These are phyloP conservation scores for Cucurbita ficifolia DNA, from an alignment of 306 rosid genomes.

Conservation along the genomic window DNA sequence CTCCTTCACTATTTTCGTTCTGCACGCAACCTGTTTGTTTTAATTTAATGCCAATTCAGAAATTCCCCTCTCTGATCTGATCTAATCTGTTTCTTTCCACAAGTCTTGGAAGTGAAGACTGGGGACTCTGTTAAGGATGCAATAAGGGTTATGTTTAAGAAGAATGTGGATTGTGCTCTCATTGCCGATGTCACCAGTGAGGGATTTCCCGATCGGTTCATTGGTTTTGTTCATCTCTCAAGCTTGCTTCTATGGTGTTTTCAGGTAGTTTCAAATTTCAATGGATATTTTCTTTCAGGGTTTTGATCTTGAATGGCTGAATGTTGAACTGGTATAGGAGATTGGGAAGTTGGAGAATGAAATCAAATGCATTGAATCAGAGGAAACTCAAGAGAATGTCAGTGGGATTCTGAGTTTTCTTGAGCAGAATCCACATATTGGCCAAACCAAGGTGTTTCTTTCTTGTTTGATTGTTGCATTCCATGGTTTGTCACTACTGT, in stretches of 20 bases:
- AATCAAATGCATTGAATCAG: neutral
- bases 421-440: constrained; percentile 38
- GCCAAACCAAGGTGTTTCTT: constrained; percentile 37
- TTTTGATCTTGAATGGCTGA: neutral
- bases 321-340: constrained; percentile 16
- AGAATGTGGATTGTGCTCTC: constrained; percentile 27
- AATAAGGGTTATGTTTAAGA: constrained; percentile 25
- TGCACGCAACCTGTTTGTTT: neutral
- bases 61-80: neutral
- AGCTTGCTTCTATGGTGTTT: constrained; percentile 55
- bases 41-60: neutral
- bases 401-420: constrained; percentile 23
- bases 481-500: neutral
- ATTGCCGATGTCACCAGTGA: constrained; percentile 18
- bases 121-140: constrained; percentile 43
- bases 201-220: constrained; percentile 24
- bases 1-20: neutral
- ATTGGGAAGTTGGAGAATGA: constrained; percentile 19
- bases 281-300: neutral
- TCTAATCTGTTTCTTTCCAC: neutral
- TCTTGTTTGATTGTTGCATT: neutral
- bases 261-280: constrained; percentile 20
- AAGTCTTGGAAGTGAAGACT: constrained; percentile 44
- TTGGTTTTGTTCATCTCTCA: constrained; percentile 32
- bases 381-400: neutral